These are phyloP conservation scores for Pythium phragmiticola DNA, from an alignment of 352 stramenopile species.

Conservation along the genomic window DNA sequence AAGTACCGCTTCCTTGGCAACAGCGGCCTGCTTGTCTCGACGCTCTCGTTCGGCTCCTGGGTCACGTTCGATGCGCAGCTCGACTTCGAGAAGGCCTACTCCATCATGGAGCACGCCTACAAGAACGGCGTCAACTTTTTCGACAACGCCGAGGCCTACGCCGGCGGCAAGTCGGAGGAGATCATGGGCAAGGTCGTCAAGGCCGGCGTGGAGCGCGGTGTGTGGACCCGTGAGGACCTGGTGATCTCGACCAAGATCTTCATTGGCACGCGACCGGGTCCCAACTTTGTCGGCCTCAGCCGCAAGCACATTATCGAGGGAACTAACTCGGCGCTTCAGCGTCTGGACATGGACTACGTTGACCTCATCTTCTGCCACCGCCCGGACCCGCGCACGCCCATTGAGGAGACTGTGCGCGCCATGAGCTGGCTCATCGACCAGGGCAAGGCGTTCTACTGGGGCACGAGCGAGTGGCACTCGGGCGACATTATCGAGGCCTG, in stretches of 20 bases:
- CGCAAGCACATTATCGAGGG: constrained; percentile 35
- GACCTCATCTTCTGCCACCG: constrained; percentile 71
- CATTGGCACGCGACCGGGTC: constrained; percentile 32
- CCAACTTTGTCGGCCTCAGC: constrained; percentile 29
- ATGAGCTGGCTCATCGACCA: constrained; percentile 21
- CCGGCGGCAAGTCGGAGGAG: constrained; percentile 33
- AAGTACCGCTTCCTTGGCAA: constrained; percentile 56
- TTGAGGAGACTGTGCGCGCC: constrained; percentile 26
- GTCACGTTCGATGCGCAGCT: constrained; percentile 46
- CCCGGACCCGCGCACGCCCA: constrained; percentile 39
- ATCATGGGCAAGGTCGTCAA: constrained; percentile 56
- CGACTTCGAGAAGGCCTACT: constrained; percentile 48
- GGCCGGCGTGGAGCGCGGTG: constrained; percentile 35
- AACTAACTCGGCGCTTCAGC: constrained; percentile 49
- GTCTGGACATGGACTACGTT: constrained; percentile 52
- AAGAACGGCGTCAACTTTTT: constrained; percentile 65
- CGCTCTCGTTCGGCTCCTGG: constrained; percentile 46
- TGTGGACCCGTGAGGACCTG: constrained; percentile 53
- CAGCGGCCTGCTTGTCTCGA: constrained; percentile 44
- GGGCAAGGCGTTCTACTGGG: constrained; percentile 38
- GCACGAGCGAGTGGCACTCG: constrained; percentile 61
- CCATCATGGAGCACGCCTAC: constrained; percentile 51
- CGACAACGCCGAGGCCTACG: constrained; percentile 59
- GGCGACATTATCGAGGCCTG: constrained; percentile 66
- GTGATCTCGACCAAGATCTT: constrained; percentile 71